These are phyloP conservation scores for Rubia yunnanensis DNA, from an alignment of 257 asterid species.

Conservation along the genomic window DNA sequence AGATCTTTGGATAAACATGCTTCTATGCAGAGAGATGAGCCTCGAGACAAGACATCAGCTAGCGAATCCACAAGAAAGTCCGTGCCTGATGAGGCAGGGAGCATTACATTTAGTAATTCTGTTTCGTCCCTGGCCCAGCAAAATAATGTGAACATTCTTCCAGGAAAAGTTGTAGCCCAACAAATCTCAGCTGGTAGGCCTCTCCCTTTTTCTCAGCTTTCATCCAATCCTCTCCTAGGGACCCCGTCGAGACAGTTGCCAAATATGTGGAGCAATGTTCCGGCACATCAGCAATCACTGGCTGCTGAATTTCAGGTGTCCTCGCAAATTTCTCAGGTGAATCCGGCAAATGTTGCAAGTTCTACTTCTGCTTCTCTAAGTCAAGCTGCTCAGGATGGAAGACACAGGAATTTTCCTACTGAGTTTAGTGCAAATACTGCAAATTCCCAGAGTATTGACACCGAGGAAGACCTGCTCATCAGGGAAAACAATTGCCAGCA, in stretches of 20 bases:
- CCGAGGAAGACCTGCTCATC: slow-evolving; percentile 31
- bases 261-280: slow-evolving; percentile 36
- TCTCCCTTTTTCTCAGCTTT: slow-evolving; percentile 29
- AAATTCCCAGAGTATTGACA: slow-evolving; percentile 24
- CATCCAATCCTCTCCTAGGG: slow-evolving; percentile 23
- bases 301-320: slow-evolving; percentile 29
- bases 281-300: slow-evolving; percentile 31
- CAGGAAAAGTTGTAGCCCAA: slow-evolving; percentile 33
- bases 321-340: slow-evolving; percentile 26
- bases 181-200: slow-evolving; percentile 23
- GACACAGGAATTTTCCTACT: slow-evolving; percentile 16
- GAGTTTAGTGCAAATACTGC: slow-evolving; percentile 21
- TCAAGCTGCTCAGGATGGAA: slow-evolving; percentile 25
- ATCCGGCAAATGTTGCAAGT: slow-evolving; percentile 43
- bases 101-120: slow-evolving; percentile 22
- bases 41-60: slow-evolving; percentile 15
- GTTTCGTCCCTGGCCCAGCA: slow-evolving; percentile 29
- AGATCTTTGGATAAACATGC: slow-evolving; percentile 27
- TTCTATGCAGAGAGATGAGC: slow-evolving; percentile 35
- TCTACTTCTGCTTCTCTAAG: slow-evolving; percentile 35
- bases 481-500: slow-evolving; percentile 33
- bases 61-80: slow-evolving; percentile 29
- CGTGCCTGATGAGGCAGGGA: slow-evolving; percentile 33
- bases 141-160: slow-evolving; percentile 23
- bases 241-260: slow-evolving; percentile 25